Base-by-base conservation (phyloP, 106 monocot genomes). In the Acorus gramineus region DNA sequence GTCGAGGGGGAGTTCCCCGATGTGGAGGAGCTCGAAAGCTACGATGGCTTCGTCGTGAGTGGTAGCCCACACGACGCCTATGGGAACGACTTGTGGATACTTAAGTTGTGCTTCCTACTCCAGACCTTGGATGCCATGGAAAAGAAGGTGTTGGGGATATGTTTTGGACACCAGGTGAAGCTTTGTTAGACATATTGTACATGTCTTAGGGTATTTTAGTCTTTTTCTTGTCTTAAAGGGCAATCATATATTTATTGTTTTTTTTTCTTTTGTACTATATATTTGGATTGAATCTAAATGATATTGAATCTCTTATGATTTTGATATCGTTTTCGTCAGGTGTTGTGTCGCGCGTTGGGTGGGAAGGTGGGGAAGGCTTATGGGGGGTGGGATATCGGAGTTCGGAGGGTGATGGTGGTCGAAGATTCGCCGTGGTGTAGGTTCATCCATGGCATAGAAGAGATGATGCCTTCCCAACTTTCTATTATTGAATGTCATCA, bases 101-200 rank as follows among this genome's bases (percentile, higher is more conserved):
- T 86, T 11, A 60, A 59, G 66, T 81, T 94, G 7, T 86, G 93
- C 59, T 64, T 68, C 47, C 73, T 89, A 4, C 54, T 94, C 8
- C 81, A 76, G 68, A 84, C 78, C 5, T 54, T 94, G 42, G 57
- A 77, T 64, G 75, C 76, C 28, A 82, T 84, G 84, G 69, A 73
- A 3, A 94, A 94, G 81, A 79, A 67, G 48, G 68, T 94, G 3
- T 78, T 94, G 46, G 94, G 94, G 3, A 60, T 94, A 62, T 94
- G 94, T 73, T 94, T 94, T 67, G 94, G 94, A 50, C 94, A 94
- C 72, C 94, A 94, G 68, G 93, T 89, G 28, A 74, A 46, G 50
- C 9, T 8, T 3, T 8, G 7, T 71, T 11, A 4, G 49, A 63
- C 47, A 44, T 14, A 56, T 44, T 62, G 5, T 42, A 50, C 54